phyloP scores from a whole-genome alignment of 106 monocot species.

The Platanthera zijinensis region DNA sequence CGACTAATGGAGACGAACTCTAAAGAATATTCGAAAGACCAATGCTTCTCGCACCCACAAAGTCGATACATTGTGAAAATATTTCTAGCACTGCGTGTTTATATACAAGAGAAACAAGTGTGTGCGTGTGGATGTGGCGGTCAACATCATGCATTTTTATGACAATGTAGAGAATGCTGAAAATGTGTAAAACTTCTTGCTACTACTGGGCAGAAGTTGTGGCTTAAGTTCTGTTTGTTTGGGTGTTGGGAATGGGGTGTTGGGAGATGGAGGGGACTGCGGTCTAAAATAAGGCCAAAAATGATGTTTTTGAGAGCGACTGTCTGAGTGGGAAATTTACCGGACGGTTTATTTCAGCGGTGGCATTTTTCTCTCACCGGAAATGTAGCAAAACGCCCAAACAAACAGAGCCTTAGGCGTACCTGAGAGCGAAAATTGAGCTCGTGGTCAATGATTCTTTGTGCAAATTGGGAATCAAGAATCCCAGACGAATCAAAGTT shows the following conservation, averaged over 20 bases:
- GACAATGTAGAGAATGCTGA: background rate
- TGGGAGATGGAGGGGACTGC: no score
- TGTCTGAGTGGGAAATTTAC: no score
- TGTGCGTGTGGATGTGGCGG: background rate
- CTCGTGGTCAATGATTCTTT: background rate
- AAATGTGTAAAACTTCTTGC: background rate
- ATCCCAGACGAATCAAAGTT: constrained; percentile 11
- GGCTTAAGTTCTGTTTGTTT: no score
- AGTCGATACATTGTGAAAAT: background rate
- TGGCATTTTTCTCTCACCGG: no score
- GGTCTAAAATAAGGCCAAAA: no score
- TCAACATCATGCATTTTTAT: background rate
- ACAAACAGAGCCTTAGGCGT: background rate
- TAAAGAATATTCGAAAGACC: background rate
- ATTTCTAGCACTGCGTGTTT: background rate
- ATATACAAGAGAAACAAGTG: background rate
- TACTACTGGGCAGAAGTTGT: no score
- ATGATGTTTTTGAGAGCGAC: no score
- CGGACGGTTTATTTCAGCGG: no score
- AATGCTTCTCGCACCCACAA: background rate
- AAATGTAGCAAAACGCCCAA: background rate
- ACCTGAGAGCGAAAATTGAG: background rate
- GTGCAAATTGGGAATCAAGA: background rate
- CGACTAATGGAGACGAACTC: background rate
- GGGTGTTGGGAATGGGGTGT: no score